phyloP scores from a whole-genome alignment of 108 stramenopile species.

The Cyclotella sp. region DNA sequence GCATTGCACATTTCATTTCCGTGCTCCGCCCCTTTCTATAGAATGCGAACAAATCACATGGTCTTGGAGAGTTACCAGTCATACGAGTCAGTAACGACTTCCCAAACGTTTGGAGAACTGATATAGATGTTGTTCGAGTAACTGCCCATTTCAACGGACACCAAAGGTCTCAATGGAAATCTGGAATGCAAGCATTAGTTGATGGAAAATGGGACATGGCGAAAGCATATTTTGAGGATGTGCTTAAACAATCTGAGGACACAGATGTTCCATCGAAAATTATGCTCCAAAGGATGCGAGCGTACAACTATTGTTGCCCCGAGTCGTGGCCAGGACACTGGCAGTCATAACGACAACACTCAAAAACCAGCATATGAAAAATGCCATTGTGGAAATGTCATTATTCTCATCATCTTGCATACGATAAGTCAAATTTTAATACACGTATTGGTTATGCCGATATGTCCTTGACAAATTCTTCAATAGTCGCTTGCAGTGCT shows the following conservation, averaged over 20 bases:
- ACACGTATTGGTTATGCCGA: conserved; percentile 20
- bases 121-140: conserved; percentile 46
- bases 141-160: conserved; percentile 41
- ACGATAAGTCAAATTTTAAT: background rate
- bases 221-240: conserved; percentile 32
- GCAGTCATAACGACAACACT: conserved; percentile 1
- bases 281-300: conserved; percentile 42
- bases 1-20: background rate
- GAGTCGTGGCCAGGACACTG: conserved; percentile 48
- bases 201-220: conserved; percentile 48
- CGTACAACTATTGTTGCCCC: conserved; percentile 34
- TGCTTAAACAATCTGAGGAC: conserved; percentile 44
- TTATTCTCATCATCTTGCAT: background rate
- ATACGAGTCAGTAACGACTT: conserved; percentile 40
- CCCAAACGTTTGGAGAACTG: conserved; percentile 49
- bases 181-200: conserved; percentile 47
- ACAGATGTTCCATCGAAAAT: conserved; percentile 53
- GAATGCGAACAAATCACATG: conserved; percentile 17
- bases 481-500: conserved; percentile 86
- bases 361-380: too few relatives aligned
- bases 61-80: conserved; percentile 47
- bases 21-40: background rate
- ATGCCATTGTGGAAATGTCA: conserved; percentile 4
- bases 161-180: conserved; percentile 28
- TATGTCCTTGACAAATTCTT: conserved; percentile 86